phyloP scores from a whole-genome alignment of 805 yeast species.

The Kodamaea neixiangensis region DNA sequence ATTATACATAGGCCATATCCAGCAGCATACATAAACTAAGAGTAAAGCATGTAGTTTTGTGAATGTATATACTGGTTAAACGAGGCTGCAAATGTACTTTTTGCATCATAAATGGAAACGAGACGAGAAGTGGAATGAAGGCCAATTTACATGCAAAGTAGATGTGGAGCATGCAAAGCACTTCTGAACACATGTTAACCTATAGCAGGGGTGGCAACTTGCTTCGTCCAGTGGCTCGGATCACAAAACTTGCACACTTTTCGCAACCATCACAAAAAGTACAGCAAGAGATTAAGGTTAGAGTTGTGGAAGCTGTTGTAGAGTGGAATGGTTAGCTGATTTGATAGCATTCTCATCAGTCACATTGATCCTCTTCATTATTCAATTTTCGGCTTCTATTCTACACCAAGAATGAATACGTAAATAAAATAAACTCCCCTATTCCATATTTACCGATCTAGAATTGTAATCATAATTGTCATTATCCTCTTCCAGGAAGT shows the following conservation, averaged over 20 bases:
- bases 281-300: background rate
- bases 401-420: background rate
- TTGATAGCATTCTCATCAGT: no score
- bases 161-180: no score
- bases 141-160: no score
- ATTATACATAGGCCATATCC: background rate
- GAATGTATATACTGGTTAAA: background rate
- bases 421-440: background rate
- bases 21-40: background rate
- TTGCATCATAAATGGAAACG: no score
- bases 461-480: constrained; percentile 33
- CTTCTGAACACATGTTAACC: background rate
- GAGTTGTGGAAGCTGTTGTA: background rate
- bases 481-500: constrained; percentile 59
- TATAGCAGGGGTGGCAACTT: background rate
- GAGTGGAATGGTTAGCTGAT: background rate
- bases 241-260: background rate
- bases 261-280: background rate
- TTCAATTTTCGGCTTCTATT: background rate
- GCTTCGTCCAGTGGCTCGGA: background rate
- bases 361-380: no score
- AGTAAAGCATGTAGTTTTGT: background rate
- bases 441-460: constrained; percentile 42
- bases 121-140: background rate
- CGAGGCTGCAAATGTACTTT: no score